These are phyloP conservation scores for Boletus subparvulus DNA, from an alignment of 768 basidiomycete genomes.

Conservation along the genomic window DNA sequence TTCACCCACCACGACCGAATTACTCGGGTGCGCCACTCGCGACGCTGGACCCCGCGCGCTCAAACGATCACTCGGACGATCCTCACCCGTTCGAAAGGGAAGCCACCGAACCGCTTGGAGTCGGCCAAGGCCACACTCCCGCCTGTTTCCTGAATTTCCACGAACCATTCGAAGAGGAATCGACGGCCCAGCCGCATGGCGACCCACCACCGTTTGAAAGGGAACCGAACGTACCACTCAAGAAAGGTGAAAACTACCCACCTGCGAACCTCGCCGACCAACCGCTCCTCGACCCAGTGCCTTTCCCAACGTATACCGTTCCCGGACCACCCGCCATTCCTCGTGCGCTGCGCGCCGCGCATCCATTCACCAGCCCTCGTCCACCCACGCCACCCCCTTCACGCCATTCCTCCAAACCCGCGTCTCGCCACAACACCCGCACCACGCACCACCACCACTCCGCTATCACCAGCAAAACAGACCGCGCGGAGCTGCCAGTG, in stretches of 20 bases:
- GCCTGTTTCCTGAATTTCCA: background rate
- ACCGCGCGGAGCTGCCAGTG: background rate
- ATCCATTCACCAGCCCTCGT: background rate
- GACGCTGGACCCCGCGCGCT: background rate
- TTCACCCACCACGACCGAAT: background rate
- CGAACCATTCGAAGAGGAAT: background rate
- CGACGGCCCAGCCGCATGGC: background rate
- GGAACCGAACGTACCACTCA: background rate
- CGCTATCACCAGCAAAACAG: background rate
- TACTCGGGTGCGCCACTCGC: background rate
- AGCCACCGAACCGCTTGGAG: background rate
- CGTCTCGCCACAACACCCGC: background rate
- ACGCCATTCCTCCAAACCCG: background rate
- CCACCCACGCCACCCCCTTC: slow-evolving; percentile 8
- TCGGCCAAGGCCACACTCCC: background rate
- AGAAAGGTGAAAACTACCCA: background rate
- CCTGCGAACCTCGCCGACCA: background rate
- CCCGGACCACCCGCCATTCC: background rate
- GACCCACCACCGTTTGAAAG: background rate
- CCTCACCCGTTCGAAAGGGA: background rate
- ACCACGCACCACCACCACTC: background rate
- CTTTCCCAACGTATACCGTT: background rate
- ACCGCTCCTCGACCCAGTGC: background rate
- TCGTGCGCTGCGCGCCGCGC: background rate
- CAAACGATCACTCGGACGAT: background rate